phyloP scores from a whole-genome alignment of 2,329 filamentous ascomycete species.

The Xylariaceae sp. region DNA sequence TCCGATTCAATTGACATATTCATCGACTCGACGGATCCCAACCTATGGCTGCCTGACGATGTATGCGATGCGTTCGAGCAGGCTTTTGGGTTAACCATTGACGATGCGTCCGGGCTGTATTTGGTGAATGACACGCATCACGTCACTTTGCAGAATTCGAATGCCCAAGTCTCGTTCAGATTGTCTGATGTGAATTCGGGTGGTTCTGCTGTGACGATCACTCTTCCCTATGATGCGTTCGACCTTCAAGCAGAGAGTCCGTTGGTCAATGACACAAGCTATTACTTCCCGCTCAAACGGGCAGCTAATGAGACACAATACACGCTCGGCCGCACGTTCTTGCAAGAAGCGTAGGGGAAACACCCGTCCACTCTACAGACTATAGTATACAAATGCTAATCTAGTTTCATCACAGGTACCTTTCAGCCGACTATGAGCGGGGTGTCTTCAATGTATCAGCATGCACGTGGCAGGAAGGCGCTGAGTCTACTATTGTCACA shows the following conservation, averaged over 20 bases:
- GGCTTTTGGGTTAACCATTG: constrained; percentile 33
- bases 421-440: constrained; percentile 41
- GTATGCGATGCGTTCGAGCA: constrained; percentile 34
- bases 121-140: constrained; percentile 37
- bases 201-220: constrained; percentile 32
- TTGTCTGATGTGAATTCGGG: constrained; percentile 33
- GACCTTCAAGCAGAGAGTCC: constrained; percentile 32
- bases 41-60: constrained; percentile 34
- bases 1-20: constrained; percentile 34
- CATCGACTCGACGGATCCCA: constrained; percentile 37
- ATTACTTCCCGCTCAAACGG: constrained; percentile 35
- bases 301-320: constrained; percentile 35
- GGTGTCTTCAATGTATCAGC: constrained; percentile 39
- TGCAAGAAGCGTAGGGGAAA: constrained; percentile 35
- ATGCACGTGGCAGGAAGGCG: constrained; percentile 35
- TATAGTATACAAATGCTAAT: constrained; percentile 2
- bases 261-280: constrained; percentile 28
- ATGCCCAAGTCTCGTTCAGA: constrained; percentile 34
- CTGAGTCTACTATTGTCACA: constrained; percentile 31
- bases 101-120: constrained; percentile 30
- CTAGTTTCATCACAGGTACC: constrained; percentile 26
- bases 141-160: constrained; percentile 26
- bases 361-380: background rate
- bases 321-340: constrained; percentile 34
- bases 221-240: constrained; percentile 34